Conservation (phyloP, 225 moss, liverwort and hornwort genomes). For the Polytrichum commune region DNA sequence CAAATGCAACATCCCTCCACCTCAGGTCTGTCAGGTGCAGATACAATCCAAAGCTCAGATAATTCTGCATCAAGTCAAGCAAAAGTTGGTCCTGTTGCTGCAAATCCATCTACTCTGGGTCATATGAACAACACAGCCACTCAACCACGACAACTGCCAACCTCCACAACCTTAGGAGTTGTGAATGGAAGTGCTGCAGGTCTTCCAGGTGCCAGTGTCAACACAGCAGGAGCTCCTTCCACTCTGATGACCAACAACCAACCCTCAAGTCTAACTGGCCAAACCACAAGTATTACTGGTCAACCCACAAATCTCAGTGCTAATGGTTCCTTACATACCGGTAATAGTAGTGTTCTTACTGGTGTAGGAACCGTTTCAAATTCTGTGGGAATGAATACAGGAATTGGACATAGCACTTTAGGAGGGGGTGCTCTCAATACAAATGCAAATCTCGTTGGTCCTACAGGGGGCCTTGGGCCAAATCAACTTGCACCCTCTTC, state of each 20-base stretch:
- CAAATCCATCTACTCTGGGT: slow-evolving; percentile 40
- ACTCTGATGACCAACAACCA: slow-evolving; percentile 27
- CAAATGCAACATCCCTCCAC: slow-evolving; percentile 66
- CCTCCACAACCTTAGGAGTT: slow-evolving; percentile 56
- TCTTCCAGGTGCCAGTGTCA: slow-evolving; percentile 35
- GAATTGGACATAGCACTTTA: slow-evolving; percentile 39
- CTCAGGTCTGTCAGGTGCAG: slow-evolving; percentile 63
- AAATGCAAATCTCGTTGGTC: slow-evolving; percentile 38
- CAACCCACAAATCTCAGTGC: background rate
- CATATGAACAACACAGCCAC: slow-evolving; percentile 61
- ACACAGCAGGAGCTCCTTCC: slow-evolving; percentile 31
- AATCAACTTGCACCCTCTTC: slow-evolving; percentile 53
- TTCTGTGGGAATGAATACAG: slow-evolving; percentile 44
- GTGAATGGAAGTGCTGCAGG: slow-evolving; percentile 54
- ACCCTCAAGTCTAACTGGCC: slow-evolving; percentile 12
- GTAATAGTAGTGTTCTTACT: slow-evolving; percentile 42
- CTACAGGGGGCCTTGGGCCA: slow-evolving; percentile 39
- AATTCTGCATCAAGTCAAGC: slow-evolving; percentile 64
- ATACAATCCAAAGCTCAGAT: slow-evolving; percentile 64
- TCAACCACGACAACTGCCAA: slow-evolving; percentile 76
- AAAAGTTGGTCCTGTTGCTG: slow-evolving; percentile 55
- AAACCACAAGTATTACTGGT: slow-evolving; percentile 39
- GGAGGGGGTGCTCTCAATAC: slow-evolving; percentile 38
- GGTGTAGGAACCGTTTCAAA: slow-evolving; percentile 56
- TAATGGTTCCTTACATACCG: slow-evolving; percentile 8